These are phyloP conservation scores for Globisporangium echinulatum DNA, from an alignment of 352 stramenopile genomes.

Conservation along the genomic window DNA sequence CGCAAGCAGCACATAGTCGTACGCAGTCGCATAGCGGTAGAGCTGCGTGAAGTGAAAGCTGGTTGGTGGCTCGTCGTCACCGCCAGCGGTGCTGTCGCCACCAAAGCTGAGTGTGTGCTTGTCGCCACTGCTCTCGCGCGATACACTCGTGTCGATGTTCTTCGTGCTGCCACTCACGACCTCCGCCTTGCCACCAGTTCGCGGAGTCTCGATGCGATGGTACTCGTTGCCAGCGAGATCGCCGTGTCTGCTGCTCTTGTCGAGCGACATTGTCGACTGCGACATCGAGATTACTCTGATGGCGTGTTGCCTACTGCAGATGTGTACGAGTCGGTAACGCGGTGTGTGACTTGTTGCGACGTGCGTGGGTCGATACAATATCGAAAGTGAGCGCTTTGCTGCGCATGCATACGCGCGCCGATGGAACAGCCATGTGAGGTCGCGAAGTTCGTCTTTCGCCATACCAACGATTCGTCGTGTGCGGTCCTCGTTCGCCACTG, in stretches of 20 bases:
- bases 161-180: conserved; percentile 16
- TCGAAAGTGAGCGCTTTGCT: too few relatives aligned
- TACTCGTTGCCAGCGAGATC: background rate
- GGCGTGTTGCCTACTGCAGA: too few relatives aligned
- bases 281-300: background rate
- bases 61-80: conserved; percentile 10
- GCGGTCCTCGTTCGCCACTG: too few relatives aligned
- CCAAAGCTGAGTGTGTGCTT: background rate
- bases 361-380: too few relatives aligned
- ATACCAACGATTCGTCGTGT: too few relatives aligned
- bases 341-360: too few relatives aligned
- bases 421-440: too few relatives aligned
- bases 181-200: background rate
- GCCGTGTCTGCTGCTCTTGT: background rate
- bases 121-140: background rate
- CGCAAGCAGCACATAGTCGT: conserved; percentile 25
- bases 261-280: background rate
- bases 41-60: conserved; percentile 27
- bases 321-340: too few relatives aligned
- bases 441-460: too few relatives aligned
- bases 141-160: background rate
- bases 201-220: background rate
- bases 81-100: background rate
- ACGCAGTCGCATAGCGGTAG: conserved; percentile 29
- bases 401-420: too few relatives aligned